Base-by-base conservation (phyloP, 164 flowering plant genomes). In the Warburgia ugandensis region DNA sequence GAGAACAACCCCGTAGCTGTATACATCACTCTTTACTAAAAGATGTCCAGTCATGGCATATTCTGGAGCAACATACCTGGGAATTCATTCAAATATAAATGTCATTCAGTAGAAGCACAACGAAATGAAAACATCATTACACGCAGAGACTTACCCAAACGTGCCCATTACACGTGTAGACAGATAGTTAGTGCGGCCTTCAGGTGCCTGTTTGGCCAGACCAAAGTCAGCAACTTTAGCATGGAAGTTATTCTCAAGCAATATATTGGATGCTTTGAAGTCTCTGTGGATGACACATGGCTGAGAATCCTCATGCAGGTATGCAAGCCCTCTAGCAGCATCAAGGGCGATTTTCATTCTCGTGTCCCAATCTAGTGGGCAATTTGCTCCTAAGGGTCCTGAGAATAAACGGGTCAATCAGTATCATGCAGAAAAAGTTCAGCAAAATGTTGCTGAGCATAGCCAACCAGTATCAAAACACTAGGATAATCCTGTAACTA, bases 91-190 rank as follows among this genome's bases (percentile, higher is more conserved):
- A 16, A 29, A 31, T 36, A 16, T 30, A 40, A n/a, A 58, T 23
- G 28, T 16, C 16, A 40, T 23, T 26, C 45, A 29, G 37, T 20
- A 36, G 44, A 17, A 19, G 22, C 42, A 11, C 29, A 33, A 40
- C 29, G 22, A 26, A 50, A 19, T 19, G 41, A 45, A 40, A 6
- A 17, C 16, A 38, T 38, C 36, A 41, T 22, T 57, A 33, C 4
- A 12, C 3, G 4, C 0, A 28, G 20, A 39, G 6, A 61, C 80
- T 63, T 50, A 88, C 99, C 99, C 99, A 65, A 88, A 92, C 51
- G 99, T 88, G 47, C 96, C 99, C 99, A 92, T 92, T 38, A 88
- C 99, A 54, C 96, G 86, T 49, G 99, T 92, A 30, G 99, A 88
- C 27, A 88, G 61, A 62, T 80, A 79, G 67, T 79, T 92, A 58